Conservation (phyloP, 1,139 yeast species). For the Saccharomyces hybrid region DNA sequence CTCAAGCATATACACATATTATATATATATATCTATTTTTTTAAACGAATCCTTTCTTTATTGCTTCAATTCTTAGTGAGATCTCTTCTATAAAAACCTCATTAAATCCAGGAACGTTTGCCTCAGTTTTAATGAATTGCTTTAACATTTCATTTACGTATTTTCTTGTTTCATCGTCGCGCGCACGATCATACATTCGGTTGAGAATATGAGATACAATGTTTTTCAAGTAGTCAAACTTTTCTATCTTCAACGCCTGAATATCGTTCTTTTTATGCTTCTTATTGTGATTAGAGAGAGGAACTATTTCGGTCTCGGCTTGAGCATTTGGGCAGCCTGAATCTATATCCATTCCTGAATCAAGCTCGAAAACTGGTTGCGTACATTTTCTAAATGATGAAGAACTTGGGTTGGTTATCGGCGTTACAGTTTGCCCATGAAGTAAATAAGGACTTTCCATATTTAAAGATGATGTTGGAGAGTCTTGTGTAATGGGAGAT, state of each 20-base stretch:
- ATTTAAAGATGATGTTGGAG: slow-evolving; percentile 12
- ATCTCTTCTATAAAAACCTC: slow-evolving; percentile 61
- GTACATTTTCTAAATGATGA: slow-evolving; percentile 16
- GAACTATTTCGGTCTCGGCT: slow-evolving; percentile 5
- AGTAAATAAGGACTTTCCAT: slow-evolving; percentile 10
- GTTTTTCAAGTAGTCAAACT: slow-evolving; percentile 33
- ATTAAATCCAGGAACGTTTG: slow-evolving; percentile 51
- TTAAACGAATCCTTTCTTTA: slow-evolving; percentile 14
- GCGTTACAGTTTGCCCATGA: slow-evolving; percentile 17
- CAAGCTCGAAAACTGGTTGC: slow-evolving; percentile 13
- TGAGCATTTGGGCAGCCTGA: slow-evolving; percentile 8
- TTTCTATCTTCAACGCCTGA: slow-evolving; percentile 10
- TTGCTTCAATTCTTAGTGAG: slow-evolving; percentile 31
- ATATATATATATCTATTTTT: background rate
- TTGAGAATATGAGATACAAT: slow-evolving; percentile 36
- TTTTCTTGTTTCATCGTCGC: slow-evolving; percentile 37
- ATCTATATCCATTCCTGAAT: slow-evolving; percentile 21
- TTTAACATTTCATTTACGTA: slow-evolving; percentile 38
- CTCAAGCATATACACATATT: background rate
- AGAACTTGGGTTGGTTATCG: slow-evolving; percentile 17
- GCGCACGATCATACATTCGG: slow-evolving; percentile 45
- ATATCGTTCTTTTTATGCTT: background rate
- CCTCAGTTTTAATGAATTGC: slow-evolving; percentile 40
- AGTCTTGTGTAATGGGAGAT: slow-evolving; percentile 1
- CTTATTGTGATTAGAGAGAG: background rate